Evolutionary conservation across 2,329 filamentous ascomycete species (phyloP).

Genomic region (Rhynchosporium graminicola): DNA sequence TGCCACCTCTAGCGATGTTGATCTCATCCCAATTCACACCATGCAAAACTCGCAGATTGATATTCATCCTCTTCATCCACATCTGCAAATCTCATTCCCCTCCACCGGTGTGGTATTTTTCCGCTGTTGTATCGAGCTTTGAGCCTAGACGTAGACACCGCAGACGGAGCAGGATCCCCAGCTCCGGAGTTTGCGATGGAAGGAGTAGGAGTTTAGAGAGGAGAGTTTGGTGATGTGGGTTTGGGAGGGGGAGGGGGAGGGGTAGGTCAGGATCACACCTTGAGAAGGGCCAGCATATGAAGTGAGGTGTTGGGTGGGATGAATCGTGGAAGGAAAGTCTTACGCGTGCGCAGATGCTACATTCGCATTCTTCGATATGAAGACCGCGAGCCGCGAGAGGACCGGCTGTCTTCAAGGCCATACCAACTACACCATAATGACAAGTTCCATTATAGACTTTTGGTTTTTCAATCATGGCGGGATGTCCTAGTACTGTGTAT

Average conservation of each 20-base stretch:
- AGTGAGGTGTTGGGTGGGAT: background rate
- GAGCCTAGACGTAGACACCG: conserved; percentile 19
- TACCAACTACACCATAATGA: conserved; percentile 33
- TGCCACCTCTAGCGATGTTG: conserved; percentile 13
- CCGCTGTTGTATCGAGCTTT: conserved; percentile 6
- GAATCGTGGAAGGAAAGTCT: background rate
- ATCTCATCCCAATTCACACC: conserved; percentile 27
- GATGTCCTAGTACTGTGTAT: conserved; percentile 24
- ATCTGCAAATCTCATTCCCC: conserved; percentile 8
- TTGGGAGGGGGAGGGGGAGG: conserved; percentile 12
- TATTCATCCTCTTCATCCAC: conserved; percentile 14
- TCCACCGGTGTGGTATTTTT: conserved; percentile 7
- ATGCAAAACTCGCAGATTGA: conserved; percentile 25
- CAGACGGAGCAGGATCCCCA: conserved; percentile 24
- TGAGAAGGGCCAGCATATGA: background rate
- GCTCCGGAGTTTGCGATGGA: conserved; percentile 11
- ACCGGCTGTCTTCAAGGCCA: conserved; percentile 29
- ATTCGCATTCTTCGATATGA: conserved; percentile 31
- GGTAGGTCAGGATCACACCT: conserved; percentile 21
- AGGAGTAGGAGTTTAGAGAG: conserved; percentile 20
- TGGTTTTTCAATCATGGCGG: conserved; percentile 22
- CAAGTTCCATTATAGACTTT: conserved; percentile 34
- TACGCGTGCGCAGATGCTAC: conserved; percentile 30
- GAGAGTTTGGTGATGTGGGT: conserved; percentile 11
- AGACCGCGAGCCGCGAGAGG: conserved; percentile 12